Evolutionary conservation across 352 stramenopile genomes (phyloP), one percentile per base, ranked within the genome.

Genomic region (Blastocystis sp.): DNA sequence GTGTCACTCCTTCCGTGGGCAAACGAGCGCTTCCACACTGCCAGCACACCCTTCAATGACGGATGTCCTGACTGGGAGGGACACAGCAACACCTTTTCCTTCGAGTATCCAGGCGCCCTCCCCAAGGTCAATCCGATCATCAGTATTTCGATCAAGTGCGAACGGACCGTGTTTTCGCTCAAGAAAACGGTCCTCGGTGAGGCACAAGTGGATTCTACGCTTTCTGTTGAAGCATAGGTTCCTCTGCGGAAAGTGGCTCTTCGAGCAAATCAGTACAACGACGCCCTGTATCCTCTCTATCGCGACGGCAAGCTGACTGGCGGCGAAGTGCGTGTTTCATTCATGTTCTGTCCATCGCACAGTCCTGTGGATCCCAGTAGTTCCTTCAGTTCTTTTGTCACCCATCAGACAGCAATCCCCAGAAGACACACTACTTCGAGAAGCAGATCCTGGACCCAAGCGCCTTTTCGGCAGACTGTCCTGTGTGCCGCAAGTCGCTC

Each of bases 381-480:
- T 73, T 8, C 3, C 3, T 36, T 29, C 29, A 18, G 8, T 29
- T 51, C 18, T n/a, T 7, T 21, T 32, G 24, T 18, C 14, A n/a
- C 42, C 42, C 3, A 11, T 7, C 48, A 73, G 63, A 16, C 18
- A n/a, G 4, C 36, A 73, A 73, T 36, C 63, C 63, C 24, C 63
- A 73, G 42, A 73, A 73, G 27, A 73, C 63, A 11, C 63, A 73
- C 63, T 73, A 73, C 42, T 73, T 73, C 42, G 63, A 73, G 42
- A 73, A 73, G 63, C 63, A 73, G 27, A 51, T 36, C 3, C 42
- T 73, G 29, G 63, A 73, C 42, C 42, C 29, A n/a, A 36, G 18
- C 2, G 32, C 34, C 4, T 73, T 73, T 36, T 73, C 63, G 27
- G 38, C 63, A 14, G 63, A 73, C 42, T 73, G 63, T 24, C 63